A percentile compares a stretch with the other conserved stretches of the same genome.
These are phyloP conservation scores for Tolypocladium tropicale DNA, from an alignment of 2,329 filamentous ascomycete genomes.

Conservation along the genomic window DNA sequence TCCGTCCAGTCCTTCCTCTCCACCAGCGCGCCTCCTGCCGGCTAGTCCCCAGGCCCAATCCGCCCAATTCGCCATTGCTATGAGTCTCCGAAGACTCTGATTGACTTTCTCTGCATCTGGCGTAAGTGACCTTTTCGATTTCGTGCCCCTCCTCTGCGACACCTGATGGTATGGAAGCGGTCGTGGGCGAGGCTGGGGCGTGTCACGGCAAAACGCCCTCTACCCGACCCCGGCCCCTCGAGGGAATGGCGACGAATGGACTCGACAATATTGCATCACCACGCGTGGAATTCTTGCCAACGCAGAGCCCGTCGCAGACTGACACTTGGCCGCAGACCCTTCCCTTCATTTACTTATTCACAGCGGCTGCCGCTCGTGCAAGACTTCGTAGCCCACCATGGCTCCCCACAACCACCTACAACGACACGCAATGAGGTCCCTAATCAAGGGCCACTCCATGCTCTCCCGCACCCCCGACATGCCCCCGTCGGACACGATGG, in stretches of 20 bases:
- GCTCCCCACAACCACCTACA: conserved; percentile 4
- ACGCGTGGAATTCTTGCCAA: neutral
- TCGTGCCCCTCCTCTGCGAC: neutral
- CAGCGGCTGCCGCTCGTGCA: neutral
- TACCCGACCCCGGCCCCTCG: neutral
- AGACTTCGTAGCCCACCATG: conserved; percentile 1
- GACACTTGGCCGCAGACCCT: conserved; percentile 1
- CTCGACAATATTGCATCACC: neutral
- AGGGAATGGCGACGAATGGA: conserved; percentile 1
- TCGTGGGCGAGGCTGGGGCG: neutral
- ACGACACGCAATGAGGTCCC: neutral
- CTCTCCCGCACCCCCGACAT: conserved; percentile 6
- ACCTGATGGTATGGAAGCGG: neutral
- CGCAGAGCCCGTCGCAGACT: neutral
- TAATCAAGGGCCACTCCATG: conserved; percentile 1
- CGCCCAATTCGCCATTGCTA: neutral
- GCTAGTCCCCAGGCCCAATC: conserved; percentile 2
- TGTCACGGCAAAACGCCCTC: neutral
- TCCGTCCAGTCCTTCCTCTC: conserved; percentile 27
- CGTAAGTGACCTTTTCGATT: neutral
- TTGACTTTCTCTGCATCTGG: neutral
- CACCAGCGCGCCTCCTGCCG: neutral
- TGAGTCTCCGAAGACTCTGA: neutral
- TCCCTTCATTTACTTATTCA: conserved; percentile 7
- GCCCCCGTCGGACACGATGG: neutral